These are phyloP conservation scores for Entelexis sorbosivorans DNA, from an alignment of 1,139 yeast species.

Conservation along the genomic window DNA sequence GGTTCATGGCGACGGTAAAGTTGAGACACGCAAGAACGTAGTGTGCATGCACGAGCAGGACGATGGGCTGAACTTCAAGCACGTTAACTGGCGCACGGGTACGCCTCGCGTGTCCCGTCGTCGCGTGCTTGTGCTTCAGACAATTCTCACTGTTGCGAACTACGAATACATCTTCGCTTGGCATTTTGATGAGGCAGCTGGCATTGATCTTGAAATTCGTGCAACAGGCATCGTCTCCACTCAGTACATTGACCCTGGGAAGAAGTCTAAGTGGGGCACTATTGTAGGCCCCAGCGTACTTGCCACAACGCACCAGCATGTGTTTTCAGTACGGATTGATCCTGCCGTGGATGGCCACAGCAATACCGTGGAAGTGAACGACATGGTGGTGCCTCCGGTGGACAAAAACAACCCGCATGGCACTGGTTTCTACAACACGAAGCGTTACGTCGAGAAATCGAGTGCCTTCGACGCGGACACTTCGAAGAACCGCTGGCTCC, in stretches of 20 bases:
- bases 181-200: constrained; percentile 72
- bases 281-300: constrained; percentile 73
- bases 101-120: constrained; percentile 70
- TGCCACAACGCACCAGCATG: constrained; percentile 86
- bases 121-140: constrained; percentile 74
- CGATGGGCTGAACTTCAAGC: constrained; percentile 69
- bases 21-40: constrained; percentile 55
- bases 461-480: constrained; percentile 67
- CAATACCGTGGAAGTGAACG: constrained; percentile 61
- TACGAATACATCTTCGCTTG: constrained; percentile 73
- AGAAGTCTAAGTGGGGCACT: constrained; percentile 71
- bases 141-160: constrained; percentile 82
- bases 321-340: constrained; percentile 72
- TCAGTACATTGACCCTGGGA: constrained; percentile 71
- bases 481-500: constrained; percentile 62
- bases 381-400: constrained; percentile 52
- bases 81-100: constrained; percentile 68
- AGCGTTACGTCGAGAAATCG: constrained; percentile 68
- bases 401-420: constrained; percentile 55
- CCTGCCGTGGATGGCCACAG: constrained; percentile 79
- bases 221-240: constrained; percentile 66
- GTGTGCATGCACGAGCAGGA: constrained; percentile 89
- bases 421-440: constrained; percentile 59
- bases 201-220: constrained; percentile 69
- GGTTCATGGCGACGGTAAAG: constrained; percentile 53